Conservation (phyloP, 192 early-diverging fungal genomes). For the Geranomyces variabilis region DNA sequence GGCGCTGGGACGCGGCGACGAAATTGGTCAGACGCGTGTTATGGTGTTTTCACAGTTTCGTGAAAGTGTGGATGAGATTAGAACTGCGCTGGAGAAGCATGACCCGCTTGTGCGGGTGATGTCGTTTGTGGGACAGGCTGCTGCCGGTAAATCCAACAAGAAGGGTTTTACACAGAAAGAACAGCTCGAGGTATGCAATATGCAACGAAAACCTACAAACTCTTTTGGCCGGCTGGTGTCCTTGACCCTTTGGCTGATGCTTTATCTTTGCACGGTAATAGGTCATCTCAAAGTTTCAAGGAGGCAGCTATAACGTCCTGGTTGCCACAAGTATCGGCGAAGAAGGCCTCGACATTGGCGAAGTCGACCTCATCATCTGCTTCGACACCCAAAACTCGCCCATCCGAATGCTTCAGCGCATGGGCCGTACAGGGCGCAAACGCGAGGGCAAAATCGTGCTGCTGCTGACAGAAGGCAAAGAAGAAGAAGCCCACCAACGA, state of each 20-base stretch:
- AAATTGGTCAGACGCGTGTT: slow-evolving; percentile 55
- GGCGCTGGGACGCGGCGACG: neutral
- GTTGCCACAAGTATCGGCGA: slow-evolving; percentile 93
- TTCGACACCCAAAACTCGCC: slow-evolving; percentile 80
- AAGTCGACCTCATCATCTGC: slow-evolving; percentile 91
- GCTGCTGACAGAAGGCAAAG: slow-evolving; percentile 68
- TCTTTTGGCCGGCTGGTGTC: no score
- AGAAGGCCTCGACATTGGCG: slow-evolving; percentile 96
- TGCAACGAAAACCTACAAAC: no score
- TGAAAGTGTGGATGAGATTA: slow-evolving; percentile 86
- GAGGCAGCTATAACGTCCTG: slow-evolving; percentile 79
- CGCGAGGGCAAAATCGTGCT: slow-evolving; percentile 68
- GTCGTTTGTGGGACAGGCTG: slow-evolving; percentile 81
- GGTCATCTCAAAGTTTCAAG: slow-evolving; percentile 63
- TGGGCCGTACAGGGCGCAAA: slow-evolving; percentile 81
- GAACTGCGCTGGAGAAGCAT: slow-evolving; percentile 54
- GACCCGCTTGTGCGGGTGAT: slow-evolving; percentile 69
- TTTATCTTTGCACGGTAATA: slow-evolving; percentile 34
- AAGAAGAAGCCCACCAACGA: slow-evolving; percentile 60
- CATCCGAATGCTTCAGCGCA: slow-evolving; percentile 71
- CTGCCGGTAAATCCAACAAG: slow-evolving; percentile 42
- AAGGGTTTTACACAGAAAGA: slow-evolving; percentile 86
- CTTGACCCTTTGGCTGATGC: neutral
- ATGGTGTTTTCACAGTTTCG: slow-evolving; percentile 89
- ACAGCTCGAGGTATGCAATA: slow-evolving; percentile 68